A percentile compares a stretch with the other conserved stretches of the same genome.
phyloP scores from a whole-genome alignment of 192 early-diverging fungal species.

The Coemansia reversa region DNA sequence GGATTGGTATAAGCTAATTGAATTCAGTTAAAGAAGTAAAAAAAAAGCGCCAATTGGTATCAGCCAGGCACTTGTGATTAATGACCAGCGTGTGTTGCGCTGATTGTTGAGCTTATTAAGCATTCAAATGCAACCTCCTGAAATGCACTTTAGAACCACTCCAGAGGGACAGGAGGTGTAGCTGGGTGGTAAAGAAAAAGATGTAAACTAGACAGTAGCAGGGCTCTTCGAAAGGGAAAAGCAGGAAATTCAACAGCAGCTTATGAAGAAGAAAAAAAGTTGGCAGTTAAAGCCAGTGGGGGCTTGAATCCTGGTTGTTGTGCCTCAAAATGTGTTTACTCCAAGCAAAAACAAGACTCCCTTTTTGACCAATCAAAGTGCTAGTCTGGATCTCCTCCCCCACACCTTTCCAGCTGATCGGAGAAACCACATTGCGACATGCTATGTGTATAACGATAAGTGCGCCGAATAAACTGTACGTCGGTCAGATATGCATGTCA shows the following conservation, averaged over 20 bases:
- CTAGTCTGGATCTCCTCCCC: not conserved
- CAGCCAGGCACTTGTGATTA: not conserved
- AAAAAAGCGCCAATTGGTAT: constrained; percentile 1
- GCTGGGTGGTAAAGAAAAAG: constrained; percentile 1
- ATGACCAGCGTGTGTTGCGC: not conserved
- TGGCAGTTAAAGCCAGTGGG: too few relatives aligned
- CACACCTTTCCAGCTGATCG: not conserved
- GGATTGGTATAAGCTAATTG: not conserved
- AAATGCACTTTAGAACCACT: constrained; percentile 2
- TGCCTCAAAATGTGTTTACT: not conserved
- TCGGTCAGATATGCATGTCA: not conserved
- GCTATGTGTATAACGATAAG: not conserved
- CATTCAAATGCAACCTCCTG: not conserved
- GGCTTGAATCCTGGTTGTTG: not conserved
- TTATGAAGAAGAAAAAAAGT: not conserved
- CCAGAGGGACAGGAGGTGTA: not conserved
- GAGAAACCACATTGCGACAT: not conserved
- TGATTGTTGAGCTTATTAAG: constrained; percentile 2
- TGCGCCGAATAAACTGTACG: not conserved
- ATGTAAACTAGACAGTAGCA: constrained; percentile 5
- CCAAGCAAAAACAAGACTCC: not conserved
- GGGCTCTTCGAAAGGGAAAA: not conserved
- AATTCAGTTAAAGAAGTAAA: not conserved
- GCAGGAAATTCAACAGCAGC: not conserved
- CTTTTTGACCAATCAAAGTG: not conserved